Evolutionary conservation across 495 filamentous ascomycete genomes (phyloP).

Genomic region (Parathielavia hyrcaniae): DNA sequence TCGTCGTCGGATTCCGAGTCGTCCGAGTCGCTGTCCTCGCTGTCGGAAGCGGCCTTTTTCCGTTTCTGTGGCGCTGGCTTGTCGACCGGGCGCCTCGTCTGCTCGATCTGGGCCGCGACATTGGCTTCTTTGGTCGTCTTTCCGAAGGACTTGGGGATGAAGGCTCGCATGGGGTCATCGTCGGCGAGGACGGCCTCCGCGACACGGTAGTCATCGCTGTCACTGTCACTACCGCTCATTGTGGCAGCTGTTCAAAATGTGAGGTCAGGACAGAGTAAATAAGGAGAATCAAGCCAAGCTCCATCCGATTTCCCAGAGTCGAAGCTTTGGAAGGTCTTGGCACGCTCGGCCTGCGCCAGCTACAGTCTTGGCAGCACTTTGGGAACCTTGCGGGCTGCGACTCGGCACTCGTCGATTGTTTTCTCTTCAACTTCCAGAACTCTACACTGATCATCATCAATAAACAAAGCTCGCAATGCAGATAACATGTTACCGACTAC

Average conservation of each 20-base stretch:
- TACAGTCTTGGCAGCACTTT: neutral
- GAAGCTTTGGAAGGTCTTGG: neutral
- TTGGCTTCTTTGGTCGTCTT: slow-evolving; percentile 69
- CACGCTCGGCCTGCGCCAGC: neutral
- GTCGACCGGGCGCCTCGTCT: slow-evolving; percentile 56
- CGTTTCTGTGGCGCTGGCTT: slow-evolving; percentile 24
- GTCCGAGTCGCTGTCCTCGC: slow-evolving; percentile 45
- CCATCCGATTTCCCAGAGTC: neutral
- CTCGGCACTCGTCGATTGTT: neutral
- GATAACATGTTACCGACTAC: neutral
- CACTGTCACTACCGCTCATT: slow-evolving; percentile 59
- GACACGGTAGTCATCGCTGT: slow-evolving; percentile 57
- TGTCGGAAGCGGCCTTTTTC: slow-evolving; percentile 36
- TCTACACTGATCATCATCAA: neutral
- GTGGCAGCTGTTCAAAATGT: neutral
- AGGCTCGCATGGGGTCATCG: slow-evolving; percentile 75
- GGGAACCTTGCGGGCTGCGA: neutral
- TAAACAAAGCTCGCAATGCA: neutral
- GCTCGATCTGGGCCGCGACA: slow-evolving; percentile 71
- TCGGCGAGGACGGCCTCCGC: slow-evolving; percentile 44
- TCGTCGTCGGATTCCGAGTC: slow-evolving; percentile 52
- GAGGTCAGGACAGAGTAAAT: neutral
- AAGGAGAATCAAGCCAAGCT: neutral
- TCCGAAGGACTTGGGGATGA: slow-evolving; percentile 79
- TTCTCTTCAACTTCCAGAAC: neutral